phyloP scores from a whole-genome alignment of 768 basidiomycete species.

The Rhizopogon salebrosus region DNA sequence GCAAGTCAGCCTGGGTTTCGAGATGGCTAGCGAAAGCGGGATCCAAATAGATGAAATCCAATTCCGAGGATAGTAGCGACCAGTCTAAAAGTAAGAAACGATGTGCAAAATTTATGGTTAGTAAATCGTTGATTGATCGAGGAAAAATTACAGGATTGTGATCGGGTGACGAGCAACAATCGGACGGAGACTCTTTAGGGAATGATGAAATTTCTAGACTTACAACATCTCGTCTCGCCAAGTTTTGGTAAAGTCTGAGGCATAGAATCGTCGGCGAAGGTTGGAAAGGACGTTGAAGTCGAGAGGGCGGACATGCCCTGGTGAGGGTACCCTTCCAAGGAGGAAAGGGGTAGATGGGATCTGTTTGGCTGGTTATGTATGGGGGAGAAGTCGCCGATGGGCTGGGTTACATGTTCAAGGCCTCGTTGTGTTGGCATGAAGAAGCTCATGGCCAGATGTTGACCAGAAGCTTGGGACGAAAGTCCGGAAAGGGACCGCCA shows the following conservation, averaged over 20 bases:
- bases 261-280: conserved; percentile 32
- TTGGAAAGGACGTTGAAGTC: conserved; percentile 20
- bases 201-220: conserved; percentile 30
- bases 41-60: conserved; percentile 80
- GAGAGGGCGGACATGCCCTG: conserved; percentile 26
- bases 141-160: conserved; percentile 10
- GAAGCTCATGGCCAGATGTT: conserved; percentile 29
- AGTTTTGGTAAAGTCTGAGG: conserved; percentile 44
- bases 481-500: conserved; percentile 14
- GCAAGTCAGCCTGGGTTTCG: conserved; percentile 58
- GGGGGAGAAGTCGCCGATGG: conserved; percentile 19
- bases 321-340: conserved; percentile 31
- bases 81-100: conserved; percentile 52
- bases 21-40: conserved; percentile 74
- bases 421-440: conserved; percentile 31
- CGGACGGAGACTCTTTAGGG: conserved; percentile 3
- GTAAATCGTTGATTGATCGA: conserved; percentile 10
- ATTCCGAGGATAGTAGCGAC: conserved; percentile 71
- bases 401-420: conserved; percentile 18
- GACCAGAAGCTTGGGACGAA: conserved; percentile 15
- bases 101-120: conserved; percentile 10
- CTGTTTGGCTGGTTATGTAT: conserved; percentile 28
- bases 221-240: conserved; percentile 75
- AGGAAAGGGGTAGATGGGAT: conserved; percentile 34
- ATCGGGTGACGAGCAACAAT: conserved; percentile 18